Conservation (phyloP, 2,329 filamentous ascomycete genomes). For the Pseudogymnoascus sp. region DNA sequence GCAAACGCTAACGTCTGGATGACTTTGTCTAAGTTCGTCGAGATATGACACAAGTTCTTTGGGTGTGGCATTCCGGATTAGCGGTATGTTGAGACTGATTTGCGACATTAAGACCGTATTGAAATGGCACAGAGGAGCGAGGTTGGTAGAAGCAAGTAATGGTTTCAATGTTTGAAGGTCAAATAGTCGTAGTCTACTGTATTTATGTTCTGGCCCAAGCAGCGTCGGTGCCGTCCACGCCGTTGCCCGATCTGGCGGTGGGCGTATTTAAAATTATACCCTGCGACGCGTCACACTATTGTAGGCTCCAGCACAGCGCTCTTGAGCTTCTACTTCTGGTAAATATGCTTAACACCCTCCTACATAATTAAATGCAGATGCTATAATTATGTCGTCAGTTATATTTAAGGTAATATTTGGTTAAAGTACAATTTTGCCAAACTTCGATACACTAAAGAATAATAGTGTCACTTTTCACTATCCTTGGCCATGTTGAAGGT, state of each 20-base stretch:
- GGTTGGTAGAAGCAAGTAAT: not conserved
- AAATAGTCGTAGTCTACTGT: not conserved
- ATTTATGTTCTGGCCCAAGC: not conserved
- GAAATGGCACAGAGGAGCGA: not conserved
- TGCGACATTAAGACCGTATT: conserved; percentile 13
- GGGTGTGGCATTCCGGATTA: conserved; percentile 12
- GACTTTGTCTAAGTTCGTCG: conserved; percentile 13
- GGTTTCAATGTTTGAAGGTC: not conserved
- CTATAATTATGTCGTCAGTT: no score
- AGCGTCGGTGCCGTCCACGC: not conserved
- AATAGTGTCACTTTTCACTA: no score
- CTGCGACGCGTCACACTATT: not conserved
- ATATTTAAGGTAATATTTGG: no score
- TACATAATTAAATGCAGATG: no score
- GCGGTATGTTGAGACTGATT: conserved; percentile 11
- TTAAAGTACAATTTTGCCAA: no score
- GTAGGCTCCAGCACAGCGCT: not conserved
- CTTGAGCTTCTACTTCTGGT: not conserved
- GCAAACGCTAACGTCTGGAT: conserved; percentile 4
- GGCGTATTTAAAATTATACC: not conserved
- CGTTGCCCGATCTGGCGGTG: not conserved
- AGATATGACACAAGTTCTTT: conserved; percentile 16
- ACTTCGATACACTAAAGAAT: no score
- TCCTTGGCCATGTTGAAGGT: not conserved
- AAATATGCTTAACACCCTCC: no score